These are phyloP conservation scores for Kuraishia ogatae DNA, from an alignment of 805 yeast genomes.

Conservation along the genomic window DNA sequence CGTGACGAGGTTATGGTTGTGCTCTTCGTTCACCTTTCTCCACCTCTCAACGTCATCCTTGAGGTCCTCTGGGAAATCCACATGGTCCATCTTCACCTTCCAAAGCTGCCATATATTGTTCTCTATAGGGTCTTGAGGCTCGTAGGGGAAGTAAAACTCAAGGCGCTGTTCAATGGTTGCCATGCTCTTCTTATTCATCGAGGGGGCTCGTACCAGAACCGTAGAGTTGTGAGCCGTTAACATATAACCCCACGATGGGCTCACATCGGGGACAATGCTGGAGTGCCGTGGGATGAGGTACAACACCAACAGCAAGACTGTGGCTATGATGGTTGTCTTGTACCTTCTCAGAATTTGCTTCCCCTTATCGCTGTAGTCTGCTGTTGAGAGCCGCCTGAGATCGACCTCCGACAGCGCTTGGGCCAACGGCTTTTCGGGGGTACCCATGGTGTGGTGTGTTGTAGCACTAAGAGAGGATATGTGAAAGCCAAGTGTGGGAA, in stretches of 20 bases:
- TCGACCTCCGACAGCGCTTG: background rate
- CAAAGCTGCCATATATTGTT: conserved; percentile 19
- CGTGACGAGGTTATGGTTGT: conserved; percentile 19
- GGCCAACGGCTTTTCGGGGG: background rate
- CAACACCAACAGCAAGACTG: background rate
- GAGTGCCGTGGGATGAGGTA: background rate
- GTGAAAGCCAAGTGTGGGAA: too few species aligned
- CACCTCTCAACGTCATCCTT: conserved; percentile 23
- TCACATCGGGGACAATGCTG: background rate
- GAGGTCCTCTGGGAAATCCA: conserved; percentile 20
- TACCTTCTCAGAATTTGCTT: background rate
- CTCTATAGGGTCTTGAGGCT: conserved; percentile 16
- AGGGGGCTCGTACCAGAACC: background rate
- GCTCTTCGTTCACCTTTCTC: conserved; percentile 21
- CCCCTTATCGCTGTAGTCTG: background rate
- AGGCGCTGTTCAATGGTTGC: conserved; percentile 20
- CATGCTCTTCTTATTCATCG: conserved; percentile 19
- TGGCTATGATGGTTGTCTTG: background rate
- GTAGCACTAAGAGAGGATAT: too few species aligned
- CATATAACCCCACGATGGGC: background rate
- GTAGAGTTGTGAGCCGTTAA: background rate
- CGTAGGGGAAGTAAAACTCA: conserved; percentile 20
- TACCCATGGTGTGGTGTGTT: background rate
- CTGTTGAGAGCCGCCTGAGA: background rate
- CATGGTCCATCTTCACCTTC: conserved; percentile 11